A percentile compares a stretch with the other conserved stretches of the same genome.
Evolutionary conservation across 2,329 filamentous ascomycete species (phyloP).

Genomic region (Ceratocystis destructans): DNA sequence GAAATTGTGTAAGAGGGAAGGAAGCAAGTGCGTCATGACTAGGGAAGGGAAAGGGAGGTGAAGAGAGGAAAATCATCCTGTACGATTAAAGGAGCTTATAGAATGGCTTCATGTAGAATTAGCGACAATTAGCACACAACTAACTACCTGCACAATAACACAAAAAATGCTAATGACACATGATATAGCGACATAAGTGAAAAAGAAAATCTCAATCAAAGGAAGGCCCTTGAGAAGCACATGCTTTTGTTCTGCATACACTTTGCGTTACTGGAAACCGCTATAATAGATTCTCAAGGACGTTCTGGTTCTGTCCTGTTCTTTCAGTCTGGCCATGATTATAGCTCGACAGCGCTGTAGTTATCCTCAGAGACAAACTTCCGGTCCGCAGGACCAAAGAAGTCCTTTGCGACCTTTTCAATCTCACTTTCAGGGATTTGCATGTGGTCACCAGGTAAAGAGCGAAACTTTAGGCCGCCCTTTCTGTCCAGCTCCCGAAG

Average conservation of each 20-base stretch:
- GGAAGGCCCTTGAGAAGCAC: neutral
- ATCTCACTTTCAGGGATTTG: conserved; percentile 53
- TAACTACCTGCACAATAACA: conserved; percentile 5
- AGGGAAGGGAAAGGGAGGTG: neutral
- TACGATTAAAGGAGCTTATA: conserved; percentile 20
- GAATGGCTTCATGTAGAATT: conserved; percentile 19
- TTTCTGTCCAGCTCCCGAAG: conserved; percentile 65
- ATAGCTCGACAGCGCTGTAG: conserved; percentile 10
- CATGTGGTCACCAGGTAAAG: conserved; percentile 71
- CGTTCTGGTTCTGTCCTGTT: neutral
- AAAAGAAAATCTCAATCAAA: neutral
- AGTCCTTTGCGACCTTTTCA: conserved; percentile 50
- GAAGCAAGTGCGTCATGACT: neutral
- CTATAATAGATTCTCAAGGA: neutral
- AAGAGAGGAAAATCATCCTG: conserved; percentile 15
- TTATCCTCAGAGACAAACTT: conserved; percentile 23
- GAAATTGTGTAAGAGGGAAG: conserved; percentile 42
- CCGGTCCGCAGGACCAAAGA: conserved; percentile 43
- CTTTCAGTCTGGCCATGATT: neutral
- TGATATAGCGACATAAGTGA: neutral
- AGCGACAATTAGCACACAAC: conserved; percentile 17
- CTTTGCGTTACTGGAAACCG: neutral
- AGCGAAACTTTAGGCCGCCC: conserved; percentile 63
- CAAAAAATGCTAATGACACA: neutral
- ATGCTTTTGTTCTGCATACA: neutral